Evolutionary conservation across 2,329 filamentous ascomycete species (phyloP), one percentile per base, ranked within the genome.

Genomic region (Trichoderma harzianum): DNA sequence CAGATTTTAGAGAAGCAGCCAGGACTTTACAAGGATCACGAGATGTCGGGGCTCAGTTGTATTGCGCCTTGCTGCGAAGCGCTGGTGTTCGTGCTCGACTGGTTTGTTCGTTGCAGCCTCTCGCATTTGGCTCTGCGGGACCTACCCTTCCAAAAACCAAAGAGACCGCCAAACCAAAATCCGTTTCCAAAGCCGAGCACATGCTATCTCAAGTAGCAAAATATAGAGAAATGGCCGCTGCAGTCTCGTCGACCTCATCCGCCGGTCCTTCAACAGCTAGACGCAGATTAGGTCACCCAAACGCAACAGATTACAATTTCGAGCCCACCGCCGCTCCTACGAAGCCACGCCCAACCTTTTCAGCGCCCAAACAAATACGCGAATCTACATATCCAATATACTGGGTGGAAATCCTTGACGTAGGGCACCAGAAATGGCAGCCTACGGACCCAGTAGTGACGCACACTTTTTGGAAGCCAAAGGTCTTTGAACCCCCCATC

Each of bases 331-430:
- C 84, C 16, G 79, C 81, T 12, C 84, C 80, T 1, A 75, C 75
- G 1, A 34, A 30, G 30, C 74, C 79, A 1, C 77, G 78, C n/a
- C 76, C 76, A 51, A 75, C 74, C 30, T 80, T 78, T 77, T 81
- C 78, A 28, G 77, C 75, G 66, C 82, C 78, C 12, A 83, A 82
- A 69, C 82, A 78, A 16, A 87, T 92, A 12, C 86, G 86, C 28
- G 93, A 95, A 77, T 95, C 94, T 0, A 81, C 88, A 0, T 93
- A 91, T 77, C 96, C 96, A 0, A 87, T 98, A 3, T 98, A 94
- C 79, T 99, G 96, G 96, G 91, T 98, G 0, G 96, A 99, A 82
- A 91, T 93, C 4, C 93, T 97, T 74, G 95, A 98, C 74, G 85
- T 90, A 68, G 92, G 92, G 0, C 89, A 94, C 74, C 93, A 98